phyloP scores from a whole-genome alignment of 2,329 filamentous ascomycete genomes.

The Calonectria multiphialidica region DNA sequence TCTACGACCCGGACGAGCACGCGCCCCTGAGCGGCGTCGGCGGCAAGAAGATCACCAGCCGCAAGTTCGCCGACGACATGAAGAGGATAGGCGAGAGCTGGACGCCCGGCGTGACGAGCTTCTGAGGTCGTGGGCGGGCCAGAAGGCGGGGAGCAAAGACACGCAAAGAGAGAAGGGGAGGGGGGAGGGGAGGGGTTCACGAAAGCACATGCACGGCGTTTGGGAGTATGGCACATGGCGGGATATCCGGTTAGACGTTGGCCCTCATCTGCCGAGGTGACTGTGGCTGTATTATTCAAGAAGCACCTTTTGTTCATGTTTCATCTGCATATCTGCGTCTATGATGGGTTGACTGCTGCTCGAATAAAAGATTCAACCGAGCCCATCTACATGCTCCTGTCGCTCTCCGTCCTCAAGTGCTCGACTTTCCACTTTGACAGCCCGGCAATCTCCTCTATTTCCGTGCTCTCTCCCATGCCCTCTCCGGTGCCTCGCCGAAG shows the following conservation, averaged over 20 bases:
- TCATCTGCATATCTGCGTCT: neutral
- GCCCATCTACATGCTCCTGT: constrained; percentile 27
- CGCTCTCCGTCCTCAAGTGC: constrained; percentile 45
- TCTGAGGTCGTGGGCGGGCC: constrained; percentile 55
- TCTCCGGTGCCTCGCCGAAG: constrained; percentile 37
- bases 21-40: constrained; percentile 67
- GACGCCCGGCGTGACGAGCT: constrained; percentile 76
- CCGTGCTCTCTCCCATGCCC: constrained; percentile 49
- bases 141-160: too few relatives aligned
- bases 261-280: neutral
- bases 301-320: neutral
- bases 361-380: neutral
- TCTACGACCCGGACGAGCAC: constrained; percentile 91
- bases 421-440: constrained; percentile 54
- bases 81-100: constrained; percentile 87
- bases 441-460: constrained; percentile 53
- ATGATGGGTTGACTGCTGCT: neutral
- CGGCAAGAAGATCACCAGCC: constrained; percentile 82
- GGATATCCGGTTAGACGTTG: constrained; percentile 38
- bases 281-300: neutral
- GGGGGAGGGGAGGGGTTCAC: constrained; percentile 20
- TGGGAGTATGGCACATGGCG: constrained; percentile 38
- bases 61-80: constrained; percentile 84
- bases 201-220: constrained; percentile 43
- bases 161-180: neutral